Evolutionary conservation across 495 filamentous ascomycete species (phyloP), one percentile per base, ranked within the genome.

Genomic region (Penicillium manginii): DNA sequence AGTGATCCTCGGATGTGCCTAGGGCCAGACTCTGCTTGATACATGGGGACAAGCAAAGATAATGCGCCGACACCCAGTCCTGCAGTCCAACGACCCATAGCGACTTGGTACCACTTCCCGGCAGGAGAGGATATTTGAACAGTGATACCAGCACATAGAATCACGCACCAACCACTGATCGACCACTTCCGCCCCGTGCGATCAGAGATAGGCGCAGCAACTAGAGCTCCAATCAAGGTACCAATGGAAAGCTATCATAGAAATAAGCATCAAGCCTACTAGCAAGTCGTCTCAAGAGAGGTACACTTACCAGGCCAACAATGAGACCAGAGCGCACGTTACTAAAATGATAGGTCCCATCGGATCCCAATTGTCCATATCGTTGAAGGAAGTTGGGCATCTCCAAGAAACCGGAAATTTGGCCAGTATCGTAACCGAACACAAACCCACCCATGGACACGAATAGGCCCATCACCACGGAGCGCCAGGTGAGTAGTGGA

Each of bases 371-470:
- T 52, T 74, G 18, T 46, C 72, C 80, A 59, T 77, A 83, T 0
- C 73, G 66, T 31, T 64, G 6, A n/a, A 74, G 59, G 53, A 73
- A 81, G 68, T 74, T 78, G 0, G 63, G 22, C 79, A 88, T 88
- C 29, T 81, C 75, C 29, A 89, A 70, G 60, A 88, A 86, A 15
- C 78, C 78, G 4, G 73, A 76, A 42, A 81, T 81, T 48, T 80
- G 78, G 54, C 78, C 77, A 35, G 69, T 66, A 59, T 75, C 73
- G 32, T 75, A 75, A 17, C 73, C 73, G 33, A 75, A 75, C 12
- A 90, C 80, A 57, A 90, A 84, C 15, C 87, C 87, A 43, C 87
- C 87, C 75, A 90, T 85, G 2, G 87, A 81, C n/a, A 81, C 76
- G 17, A 81, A 70, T 10, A 81, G 33, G n/a, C 77, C 78, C 76